Percentiles rank a stretch among this genome's conserved stretches.
phyloP scores from a whole-genome alignment of 352 stramenopile genomes.

The Aphanomyces stellatus region DNA sequence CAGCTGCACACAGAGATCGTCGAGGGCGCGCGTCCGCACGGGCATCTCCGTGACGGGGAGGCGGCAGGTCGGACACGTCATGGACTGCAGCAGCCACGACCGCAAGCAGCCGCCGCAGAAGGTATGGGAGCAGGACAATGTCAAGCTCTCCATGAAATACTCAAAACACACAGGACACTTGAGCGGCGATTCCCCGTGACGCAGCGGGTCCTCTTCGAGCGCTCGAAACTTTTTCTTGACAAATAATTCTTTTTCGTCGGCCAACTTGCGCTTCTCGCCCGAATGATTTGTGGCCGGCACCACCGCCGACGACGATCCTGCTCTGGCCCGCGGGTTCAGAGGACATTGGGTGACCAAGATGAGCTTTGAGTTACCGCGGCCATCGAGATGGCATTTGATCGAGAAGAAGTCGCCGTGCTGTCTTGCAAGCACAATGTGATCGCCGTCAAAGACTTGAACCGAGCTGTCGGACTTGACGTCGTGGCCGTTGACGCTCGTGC shows the following conservation, averaged over 20 bases:
- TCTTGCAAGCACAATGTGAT: slow-evolving; percentile 53
- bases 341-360: neutral
- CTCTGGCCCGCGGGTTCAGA: slow-evolving; percentile 2
- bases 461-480: slow-evolving; percentile 43
- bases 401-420: neutral
- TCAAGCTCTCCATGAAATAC: slow-evolving; percentile 68
- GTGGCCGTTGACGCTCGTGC: slow-evolving; percentile 65
- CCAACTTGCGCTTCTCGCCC: neutral
- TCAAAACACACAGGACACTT: slow-evolving; percentile 76
- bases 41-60: slow-evolving; percentile 49
- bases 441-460: slow-evolving; percentile 50
- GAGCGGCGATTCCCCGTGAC: slow-evolving; percentile 27
- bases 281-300: too few relatives aligned
- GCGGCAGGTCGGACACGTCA: slow-evolving; percentile 74
- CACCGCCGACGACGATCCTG: too few relatives aligned
- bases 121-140: slow-evolving; percentile 73
- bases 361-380: slow-evolving; percentile 13
- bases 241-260: neutral
- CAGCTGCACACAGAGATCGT: slow-evolving; percentile 62
- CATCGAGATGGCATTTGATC: slow-evolving; percentile 17
- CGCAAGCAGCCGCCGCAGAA: slow-evolving; percentile 75
- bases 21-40: slow-evolving; percentile 69
- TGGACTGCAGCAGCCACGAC: slow-evolving; percentile 64
- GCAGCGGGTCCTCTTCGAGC: neutral
- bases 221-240: slow-evolving; percentile 15